Conservation (phyloP, 768 basidiomycete genomes). For the Hericium alpestre region DNA sequence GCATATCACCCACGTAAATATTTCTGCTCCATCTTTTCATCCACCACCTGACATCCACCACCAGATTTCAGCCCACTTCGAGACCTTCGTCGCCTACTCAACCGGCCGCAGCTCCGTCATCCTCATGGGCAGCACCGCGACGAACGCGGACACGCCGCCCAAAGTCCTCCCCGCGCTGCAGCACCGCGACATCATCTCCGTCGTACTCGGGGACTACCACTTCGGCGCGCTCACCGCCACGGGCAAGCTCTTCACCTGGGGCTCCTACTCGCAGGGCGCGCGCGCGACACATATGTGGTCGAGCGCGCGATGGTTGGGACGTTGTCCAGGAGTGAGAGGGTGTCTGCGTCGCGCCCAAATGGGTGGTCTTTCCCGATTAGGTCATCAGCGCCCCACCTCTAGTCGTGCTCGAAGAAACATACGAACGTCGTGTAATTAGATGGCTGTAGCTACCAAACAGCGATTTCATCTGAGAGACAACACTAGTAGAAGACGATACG, state of each 20-base stretch:
- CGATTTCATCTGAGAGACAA: too few relatives aligned
- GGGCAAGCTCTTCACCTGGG: constrained; percentile 79
- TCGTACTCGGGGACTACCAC: constrained; percentile 90
- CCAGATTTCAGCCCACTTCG: constrained; percentile 78
- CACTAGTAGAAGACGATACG: too few relatives aligned
- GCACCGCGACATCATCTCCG: constrained; percentile 68
- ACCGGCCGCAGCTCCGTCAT: constrained; percentile 62
- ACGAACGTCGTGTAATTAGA: too few relatives aligned
- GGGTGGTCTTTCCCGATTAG: too few relatives aligned
- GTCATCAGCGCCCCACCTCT: too few relatives aligned
- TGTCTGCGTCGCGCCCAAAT: too few relatives aligned
- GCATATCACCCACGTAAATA: constrained; percentile 65
- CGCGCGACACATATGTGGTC: too few relatives aligned
- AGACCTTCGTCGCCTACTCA: constrained; percentile 75
- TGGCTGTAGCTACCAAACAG: too few relatives aligned
- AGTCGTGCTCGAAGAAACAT: too few relatives aligned
- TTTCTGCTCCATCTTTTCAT: neutral
- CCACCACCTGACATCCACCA: constrained; percentile 6
- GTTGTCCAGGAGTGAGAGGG: too few relatives aligned
- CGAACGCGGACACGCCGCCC: constrained; percentile 35
- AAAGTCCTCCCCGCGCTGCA: constrained; percentile 65
- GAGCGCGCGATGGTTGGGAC: too few relatives aligned
- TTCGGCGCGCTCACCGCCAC: constrained; percentile 69
- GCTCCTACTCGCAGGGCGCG: constrained; percentile 64
- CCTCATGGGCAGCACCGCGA: constrained; percentile 54